Evolutionary conservation across 768 basidiomycete species (phyloP).

Genomic region (Auricularia sp.): DNA sequence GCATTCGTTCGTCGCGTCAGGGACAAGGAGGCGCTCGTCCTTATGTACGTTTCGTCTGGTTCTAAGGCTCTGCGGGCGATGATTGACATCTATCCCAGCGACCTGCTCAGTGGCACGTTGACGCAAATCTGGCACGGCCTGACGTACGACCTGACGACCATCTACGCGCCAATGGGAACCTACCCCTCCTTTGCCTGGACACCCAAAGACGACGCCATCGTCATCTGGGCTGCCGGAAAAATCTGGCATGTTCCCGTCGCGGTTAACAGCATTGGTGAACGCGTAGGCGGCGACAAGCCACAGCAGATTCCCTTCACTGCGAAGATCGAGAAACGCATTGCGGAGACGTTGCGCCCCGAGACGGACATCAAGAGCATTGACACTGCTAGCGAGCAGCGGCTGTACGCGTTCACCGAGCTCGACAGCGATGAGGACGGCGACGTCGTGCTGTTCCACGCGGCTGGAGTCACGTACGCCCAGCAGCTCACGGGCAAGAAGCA

Average conservation of each 20-base stretch:
- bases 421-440: constrained; percentile 43
- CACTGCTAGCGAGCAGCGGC: constrained; percentile 41
- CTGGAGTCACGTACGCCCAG: constrained; percentile 47
- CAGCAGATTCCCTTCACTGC: constrained; percentile 47
- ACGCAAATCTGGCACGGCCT: constrained; percentile 61
- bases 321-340: constrained; percentile 51
- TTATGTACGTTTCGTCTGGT: constrained; percentile 39
- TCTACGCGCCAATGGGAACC: constrained; percentile 72
- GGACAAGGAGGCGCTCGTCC: constrained; percentile 61
- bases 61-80: background rate
- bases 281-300: constrained; percentile 32
- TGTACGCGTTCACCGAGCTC: constrained; percentile 54
- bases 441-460: constrained; percentile 55
- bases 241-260: constrained; percentile 52
- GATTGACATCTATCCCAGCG: constrained; percentile 29
- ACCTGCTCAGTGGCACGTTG: constrained; percentile 53
- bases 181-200: constrained; percentile 70
- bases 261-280: constrained; percentile 43
- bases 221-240: constrained; percentile 68
- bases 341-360: constrained; percentile 37
- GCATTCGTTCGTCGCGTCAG: constrained; percentile 66
- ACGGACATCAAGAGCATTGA: constrained; percentile 44
- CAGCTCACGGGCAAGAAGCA: constrained; percentile 17
- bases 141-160: constrained; percentile 48
- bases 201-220: constrained; percentile 44